Evolutionary conservation across 2,329 filamentous ascomycete species (phyloP).

Genomic region (Emericellopsis atlantica): DNA sequence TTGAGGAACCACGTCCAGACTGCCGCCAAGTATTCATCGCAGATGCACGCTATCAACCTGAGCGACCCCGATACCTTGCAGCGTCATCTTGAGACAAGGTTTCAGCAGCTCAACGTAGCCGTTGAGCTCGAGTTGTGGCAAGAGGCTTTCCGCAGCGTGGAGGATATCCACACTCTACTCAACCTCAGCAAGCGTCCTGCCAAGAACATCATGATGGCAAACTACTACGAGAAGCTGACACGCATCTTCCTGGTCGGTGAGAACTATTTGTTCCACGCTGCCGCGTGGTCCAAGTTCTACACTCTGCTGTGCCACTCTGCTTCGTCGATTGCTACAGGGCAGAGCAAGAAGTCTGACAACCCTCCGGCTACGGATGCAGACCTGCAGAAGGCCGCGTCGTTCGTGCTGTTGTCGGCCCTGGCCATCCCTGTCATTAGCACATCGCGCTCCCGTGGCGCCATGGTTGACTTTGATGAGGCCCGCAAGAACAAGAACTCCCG

Average conservation of each 20-base stretch:
- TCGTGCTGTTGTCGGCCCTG: constrained; percentile 86
- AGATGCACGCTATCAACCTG: constrained; percentile 99
- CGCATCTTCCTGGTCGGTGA: constrained; percentile 98
- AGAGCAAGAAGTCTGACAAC: constrained; percentile 89
- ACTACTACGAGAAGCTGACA: constrained; percentile 99
- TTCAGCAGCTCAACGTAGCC: constrained; percentile 95
- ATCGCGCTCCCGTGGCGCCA: constrained; percentile 83
- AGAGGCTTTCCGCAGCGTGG: constrained; percentile 97
- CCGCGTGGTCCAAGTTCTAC: constrained; percentile 95
- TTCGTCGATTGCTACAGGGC: constrained; percentile 67
- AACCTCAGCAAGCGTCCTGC: constrained; percentile 95
- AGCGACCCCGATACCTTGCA: constrained; percentile 96
- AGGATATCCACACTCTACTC: constrained; percentile 95
- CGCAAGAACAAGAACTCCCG: constrained; percentile 98
- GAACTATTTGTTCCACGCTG: constrained; percentile 98
- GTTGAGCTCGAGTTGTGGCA: constrained; percentile 98
- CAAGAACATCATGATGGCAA: constrained; percentile 99
- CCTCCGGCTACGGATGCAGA: constrained; percentile 80
- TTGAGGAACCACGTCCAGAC: constrained; percentile 98
- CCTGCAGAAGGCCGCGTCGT: constrained; percentile 87
- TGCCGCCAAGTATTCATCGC: constrained; percentile 94
- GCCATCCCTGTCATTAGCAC: constrained; percentile 99
- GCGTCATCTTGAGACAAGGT: constrained; percentile 92
- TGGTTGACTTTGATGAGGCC: constrained; percentile 93
- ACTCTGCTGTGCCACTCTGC: constrained; percentile 88